phyloP scores from a whole-genome alignment of 352 stramenopile species.

The Globisporangium uncinulatum region DNA sequence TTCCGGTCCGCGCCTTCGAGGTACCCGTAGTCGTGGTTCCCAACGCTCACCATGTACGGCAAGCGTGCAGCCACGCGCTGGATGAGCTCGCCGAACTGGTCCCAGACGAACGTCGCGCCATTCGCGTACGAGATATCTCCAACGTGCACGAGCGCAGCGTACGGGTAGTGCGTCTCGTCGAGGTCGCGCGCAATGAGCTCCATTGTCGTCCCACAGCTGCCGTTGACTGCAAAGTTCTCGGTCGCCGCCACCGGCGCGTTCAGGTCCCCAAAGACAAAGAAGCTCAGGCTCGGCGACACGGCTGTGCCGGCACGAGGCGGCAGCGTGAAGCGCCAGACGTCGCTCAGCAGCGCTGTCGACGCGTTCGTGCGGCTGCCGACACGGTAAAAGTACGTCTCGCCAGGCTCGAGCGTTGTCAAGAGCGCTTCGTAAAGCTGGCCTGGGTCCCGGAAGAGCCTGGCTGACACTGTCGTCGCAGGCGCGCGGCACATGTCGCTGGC shows the following conservation, averaged over 20 bases:
- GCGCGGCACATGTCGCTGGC: slow-evolving; percentile 12
- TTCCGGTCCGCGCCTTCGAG: background rate
- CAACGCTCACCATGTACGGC: slow-evolving; percentile 67
- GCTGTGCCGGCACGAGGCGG: background rate
- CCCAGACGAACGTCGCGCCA: slow-evolving; percentile 72
- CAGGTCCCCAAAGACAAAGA: slow-evolving; percentile 60
- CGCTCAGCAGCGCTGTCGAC: slow-evolving; percentile 4
- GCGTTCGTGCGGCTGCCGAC: slow-evolving; percentile 6
- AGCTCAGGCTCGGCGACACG: slow-evolving; percentile 19
- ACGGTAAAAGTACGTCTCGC: slow-evolving; percentile 13
- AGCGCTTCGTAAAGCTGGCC: slow-evolving; percentile 14
- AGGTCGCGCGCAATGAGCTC: slow-evolving; percentile 12
- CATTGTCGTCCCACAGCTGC: slow-evolving; percentile 15
- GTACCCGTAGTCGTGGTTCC: slow-evolving; percentile 45
- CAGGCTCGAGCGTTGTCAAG: slow-evolving; percentile 5
- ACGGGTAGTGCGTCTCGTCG: slow-evolving; percentile 22
- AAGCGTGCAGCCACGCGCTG: slow-evolving; percentile 59
- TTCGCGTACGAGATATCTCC: slow-evolving; percentile 78
- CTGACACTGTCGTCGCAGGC: slow-evolving; percentile 5
- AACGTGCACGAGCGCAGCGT: slow-evolving; percentile 71
- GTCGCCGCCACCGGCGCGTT: slow-evolving; percentile 16
- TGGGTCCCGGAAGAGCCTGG: slow-evolving; percentile 10
- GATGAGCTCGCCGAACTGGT: slow-evolving; percentile 81
- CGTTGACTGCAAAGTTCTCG: slow-evolving; percentile 12
- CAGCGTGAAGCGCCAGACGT: slow-evolving; percentile 7